Conservation (phyloP, 164 flowering plant species). For the Liriodendron chinense region DNA sequence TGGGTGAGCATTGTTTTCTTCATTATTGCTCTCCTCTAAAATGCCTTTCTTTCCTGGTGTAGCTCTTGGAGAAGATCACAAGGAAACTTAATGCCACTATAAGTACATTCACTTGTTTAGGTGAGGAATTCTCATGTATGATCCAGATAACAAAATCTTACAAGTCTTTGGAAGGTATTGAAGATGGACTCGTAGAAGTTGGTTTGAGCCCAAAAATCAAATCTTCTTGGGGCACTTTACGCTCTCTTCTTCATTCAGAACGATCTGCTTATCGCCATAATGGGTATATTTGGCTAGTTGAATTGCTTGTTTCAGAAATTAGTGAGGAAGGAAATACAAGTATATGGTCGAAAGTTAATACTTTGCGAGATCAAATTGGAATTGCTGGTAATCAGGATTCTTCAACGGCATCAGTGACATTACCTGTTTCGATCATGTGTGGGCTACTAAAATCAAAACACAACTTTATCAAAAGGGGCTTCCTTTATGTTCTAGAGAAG, state of each 20-base stretch:
- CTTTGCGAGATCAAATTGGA: slow-evolving; percentile 57
- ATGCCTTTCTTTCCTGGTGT: slow-evolving; percentile 14
- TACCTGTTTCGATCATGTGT: slow-evolving; percentile 75
- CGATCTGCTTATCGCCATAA: slow-evolving; percentile 66
- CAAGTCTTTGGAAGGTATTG: slow-evolving; percentile 52
- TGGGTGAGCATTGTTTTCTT: background rate
- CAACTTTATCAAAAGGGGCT: slow-evolving; percentile 77
- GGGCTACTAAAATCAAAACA: slow-evolving; percentile 88
- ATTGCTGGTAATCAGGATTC: slow-evolving; percentile 60
- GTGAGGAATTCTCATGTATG: slow-evolving; percentile 72
- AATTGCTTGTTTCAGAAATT: slow-evolving; percentile 83
- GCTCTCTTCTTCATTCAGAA: slow-evolving; percentile 95
- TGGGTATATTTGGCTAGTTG: slow-evolving; percentile 91
- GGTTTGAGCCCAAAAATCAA: slow-evolving; percentile 40
- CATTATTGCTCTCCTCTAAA: background rate
- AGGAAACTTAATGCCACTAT: slow-evolving; percentile 62
- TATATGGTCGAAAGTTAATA: slow-evolving; percentile 58
- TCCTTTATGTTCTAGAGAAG: slow-evolving; percentile 83
- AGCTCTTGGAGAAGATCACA: slow-evolving; percentile 75
- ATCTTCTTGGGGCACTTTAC: slow-evolving; percentile 84
- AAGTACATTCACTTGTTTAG: slow-evolving; percentile 67
- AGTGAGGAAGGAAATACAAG: slow-evolving; percentile 39
- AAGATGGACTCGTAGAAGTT: slow-evolving; percentile 33
- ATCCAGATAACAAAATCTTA: slow-evolving; percentile 63
- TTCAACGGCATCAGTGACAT: slow-evolving; percentile 52